Evolutionary conservation across 2,329 filamentous ascomycete genomes (phyloP), one percentile per base, ranked within the genome.

Genomic region (Apiospora pterosperma): DNA sequence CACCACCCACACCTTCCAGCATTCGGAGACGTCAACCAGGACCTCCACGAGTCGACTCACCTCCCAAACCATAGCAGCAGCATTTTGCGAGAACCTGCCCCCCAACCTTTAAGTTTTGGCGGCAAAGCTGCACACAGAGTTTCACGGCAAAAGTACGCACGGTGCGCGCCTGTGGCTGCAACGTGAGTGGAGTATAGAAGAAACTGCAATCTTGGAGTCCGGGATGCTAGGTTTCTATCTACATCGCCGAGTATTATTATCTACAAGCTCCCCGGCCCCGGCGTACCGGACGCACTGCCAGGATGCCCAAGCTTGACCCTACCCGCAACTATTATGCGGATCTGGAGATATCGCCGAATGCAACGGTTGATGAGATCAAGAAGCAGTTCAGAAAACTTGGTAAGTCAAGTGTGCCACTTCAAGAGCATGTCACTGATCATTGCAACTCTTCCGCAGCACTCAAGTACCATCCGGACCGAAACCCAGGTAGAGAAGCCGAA

Each of bases 401-500:
- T 92, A 80, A 65, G 82, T 69, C 12, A 38, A 23, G 12, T 10
- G 16, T 11, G 36, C 36, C 8, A 14, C 12, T 42, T 14, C 4
- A 16, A 59, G 44, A 60, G 31, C 39, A n/a, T 38, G 67, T 60
- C 64, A 65, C 36, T 66, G 63, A 55, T 44, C 41, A 52, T 66
- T 58, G 73, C 77, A 68, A 80, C 69, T 59, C 25, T 36, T 25
- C 12, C 28, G 4, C 64, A 93, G 93, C 93, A 59, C 82, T 96
- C 59, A 91, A 92, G 76, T 96, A 91, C 73, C 93, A 97, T 73
- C 93, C 93, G 8, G 93, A 97, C 76, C 90, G 93, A 66, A 97
- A 97, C 73, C 92, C 90, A 12, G 93, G 93, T 62, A 88, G 87
- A 73, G 93, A 97, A 78, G 79, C 86, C 64, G 92, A 95, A 73